phyloP scores from a whole-genome alignment of 148 eudicot genomes.

The Hydrangea macrophylla region DNA sequence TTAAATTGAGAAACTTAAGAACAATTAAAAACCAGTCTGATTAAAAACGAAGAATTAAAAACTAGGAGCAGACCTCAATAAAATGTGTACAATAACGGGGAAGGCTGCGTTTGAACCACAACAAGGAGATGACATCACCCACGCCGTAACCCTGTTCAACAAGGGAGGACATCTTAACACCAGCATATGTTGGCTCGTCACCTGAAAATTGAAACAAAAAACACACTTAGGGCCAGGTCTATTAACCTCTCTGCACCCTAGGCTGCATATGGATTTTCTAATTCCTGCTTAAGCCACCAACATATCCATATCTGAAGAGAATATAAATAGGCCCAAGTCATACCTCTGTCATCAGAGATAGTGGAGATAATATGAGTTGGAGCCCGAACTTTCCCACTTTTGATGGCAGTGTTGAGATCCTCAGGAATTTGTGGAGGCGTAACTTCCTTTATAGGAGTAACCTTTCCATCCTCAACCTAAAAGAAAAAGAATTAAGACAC shows the following conservation, averaged over 20 bases:
- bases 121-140: slow-evolving; percentile 69
- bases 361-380: slow-evolving; percentile 88
- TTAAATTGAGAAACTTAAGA: not conserved
- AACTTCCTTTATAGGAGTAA: slow-evolving; percentile 57
- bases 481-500: not conserved
- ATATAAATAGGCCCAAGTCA: not conserved
- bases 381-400: slow-evolving; percentile 81
- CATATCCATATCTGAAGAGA: not conserved
- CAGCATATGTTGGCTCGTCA: slow-evolving; percentile 81
- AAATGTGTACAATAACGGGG: slow-evolving; percentile 83
- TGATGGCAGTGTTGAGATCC: slow-evolving; percentile 66
- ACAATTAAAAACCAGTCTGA: not conserved
- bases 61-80: slow-evolving; percentile 51
- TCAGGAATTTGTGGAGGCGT: slow-evolving; percentile 82
- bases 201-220: slow-evolving; percentile 35
- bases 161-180: slow-evolving; percentile 82
- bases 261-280: not conserved
- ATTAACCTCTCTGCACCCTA: not conserved
- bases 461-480: slow-evolving; percentile 55
- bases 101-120: slow-evolving; percentile 92
- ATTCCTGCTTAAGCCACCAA: not conserved
- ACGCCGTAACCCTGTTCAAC: slow-evolving; percentile 63
- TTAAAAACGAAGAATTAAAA: not conserved
- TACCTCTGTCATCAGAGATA: slow-evolving; percentile 74
- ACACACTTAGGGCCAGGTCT: not conserved